Base-by-base conservation (phyloP, 176 grass and related monocot species). In the Musa itinerans region DNA sequence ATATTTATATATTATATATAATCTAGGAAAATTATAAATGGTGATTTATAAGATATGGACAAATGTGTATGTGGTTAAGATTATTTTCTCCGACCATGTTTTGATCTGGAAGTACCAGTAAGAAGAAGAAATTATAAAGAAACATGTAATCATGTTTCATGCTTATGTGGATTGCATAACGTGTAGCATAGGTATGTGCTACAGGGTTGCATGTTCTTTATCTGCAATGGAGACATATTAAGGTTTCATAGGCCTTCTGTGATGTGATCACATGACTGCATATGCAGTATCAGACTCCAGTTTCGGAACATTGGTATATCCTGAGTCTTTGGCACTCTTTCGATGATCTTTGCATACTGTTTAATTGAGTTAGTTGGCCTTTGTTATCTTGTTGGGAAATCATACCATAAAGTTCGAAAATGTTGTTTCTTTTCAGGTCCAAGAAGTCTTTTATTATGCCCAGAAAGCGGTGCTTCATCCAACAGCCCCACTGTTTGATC, bases 381-480 rank as follows among this genome's bases (percentile, higher is more conserved):
- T 43, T 43, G 34, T 43, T 43, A 43, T 43, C 34, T 43, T 43
- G 34, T 43, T 43, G 34, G 34, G 34, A 43, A 43, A 43, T 43
- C 34, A 43, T 43, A 43, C 10, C 20, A 24, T 9, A 12, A 11
- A 65, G 9, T 70, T 26, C 27, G 24, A 72, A 11, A 1, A 2
- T 5, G 63, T 11, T 9, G 4, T 50, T 16, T 48, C 20, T 68
- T 43, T 79, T 62, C 76, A 95, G 96, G 91, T 99, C 14, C 89
- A 87, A 19, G 91, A 99, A 81, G 91, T 99, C 54, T 95, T 99
- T 76, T 99, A 95, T 63, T 95, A 99, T 83, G 96, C 96, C 63
- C 88, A 95, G 54, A 99, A 99, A 76, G 91, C 96, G 52, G 96
- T 99, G 58, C 86, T 99, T 80, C 91, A 99, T 75, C 91, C 96